Base-by-base conservation (phyloP, 371 early-diverging fungal genomes). In the Mucor sp. region DNA sequence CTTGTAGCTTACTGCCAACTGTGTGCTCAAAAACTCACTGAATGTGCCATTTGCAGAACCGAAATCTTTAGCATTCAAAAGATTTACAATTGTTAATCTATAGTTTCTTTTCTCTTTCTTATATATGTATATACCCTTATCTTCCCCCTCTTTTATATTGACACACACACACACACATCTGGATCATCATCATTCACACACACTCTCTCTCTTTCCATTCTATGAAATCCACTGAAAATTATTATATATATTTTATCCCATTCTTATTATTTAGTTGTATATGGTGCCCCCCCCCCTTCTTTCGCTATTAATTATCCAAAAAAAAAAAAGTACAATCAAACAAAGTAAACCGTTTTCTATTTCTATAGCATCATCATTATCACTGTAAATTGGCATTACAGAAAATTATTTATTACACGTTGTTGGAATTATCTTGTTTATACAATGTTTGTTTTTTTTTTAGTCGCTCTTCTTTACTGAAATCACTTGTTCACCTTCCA, bases 31-130 rank as follows among this genome's bases (percentile, higher is more conserved):
- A 68, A 60, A 41, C 35, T 82, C 7, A 67, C 71, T 12, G 79
- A 80, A 57, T 83, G 83, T 58, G 80, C 80, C 1, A 66, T 83
- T 27, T 80, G 83, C 47, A 57, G 83, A 58, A 68, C 33, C 19
- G 28, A 60, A 12, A 74, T 77, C 41, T 60, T 43, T 9, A 61
- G 61, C 9, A 63, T 70, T 25, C 80, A 78, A 65, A 76, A 68
- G 33, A 60, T 83, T 1, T 78, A 65, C 58, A 56, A 14, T 23
- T 63, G 60, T 41, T 71, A 61, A 39, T 9, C 17, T n/a, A n/a
- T n/a, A n/a, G n/a, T n/a, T n/a, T n/a, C n/a, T n/a, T n/a, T n/a
- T n/a, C n/a, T n/a, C 30, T 30, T 30, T 30, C 23, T 48, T 48
- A n/a, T 9, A 48, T 48, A 23, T 48, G 23, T 23, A 25, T 50